Conservation (phyloP, 2,329 filamentous ascomycete species). For the Blastomyces gilchristii region DNA sequence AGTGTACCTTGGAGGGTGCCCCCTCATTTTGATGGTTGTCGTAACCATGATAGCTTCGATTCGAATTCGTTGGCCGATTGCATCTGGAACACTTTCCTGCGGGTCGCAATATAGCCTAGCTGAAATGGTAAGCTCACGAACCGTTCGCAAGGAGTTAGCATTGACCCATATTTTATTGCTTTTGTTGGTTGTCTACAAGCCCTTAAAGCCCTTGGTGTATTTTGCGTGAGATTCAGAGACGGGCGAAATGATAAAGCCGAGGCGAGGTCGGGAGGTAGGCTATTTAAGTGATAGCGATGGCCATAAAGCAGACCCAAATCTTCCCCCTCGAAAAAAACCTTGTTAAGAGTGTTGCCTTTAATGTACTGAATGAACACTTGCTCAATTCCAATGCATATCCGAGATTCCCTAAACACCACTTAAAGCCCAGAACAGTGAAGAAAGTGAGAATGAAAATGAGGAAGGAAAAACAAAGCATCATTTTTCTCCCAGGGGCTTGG, state of each 20-base stretch:
- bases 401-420: background rate
- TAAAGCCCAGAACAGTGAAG: background rate
- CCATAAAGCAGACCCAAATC: background rate
- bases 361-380: background rate
- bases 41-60: background rate
- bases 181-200: background rate
- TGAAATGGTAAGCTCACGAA: background rate
- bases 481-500: constrained; percentile 31
- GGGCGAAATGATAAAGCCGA: background rate
- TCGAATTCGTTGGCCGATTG: background rate
- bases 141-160: background rate
- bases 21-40: background rate
- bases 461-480: constrained; percentile 24
- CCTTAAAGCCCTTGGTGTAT: background rate
- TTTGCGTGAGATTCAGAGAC: background rate
- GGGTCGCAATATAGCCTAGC: background rate
- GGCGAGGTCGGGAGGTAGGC: background rate
- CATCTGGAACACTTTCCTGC: background rate
- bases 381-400: background rate
- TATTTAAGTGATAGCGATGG: background rate
- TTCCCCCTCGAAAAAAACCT: too few species aligned
- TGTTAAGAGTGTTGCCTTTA: background rate
- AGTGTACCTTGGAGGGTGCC: background rate
- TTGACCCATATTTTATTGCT: background rate
- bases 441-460: background rate